phyloP scores from a whole-genome alignment of 129 eudicot species.

The Logfia minima region DNA sequence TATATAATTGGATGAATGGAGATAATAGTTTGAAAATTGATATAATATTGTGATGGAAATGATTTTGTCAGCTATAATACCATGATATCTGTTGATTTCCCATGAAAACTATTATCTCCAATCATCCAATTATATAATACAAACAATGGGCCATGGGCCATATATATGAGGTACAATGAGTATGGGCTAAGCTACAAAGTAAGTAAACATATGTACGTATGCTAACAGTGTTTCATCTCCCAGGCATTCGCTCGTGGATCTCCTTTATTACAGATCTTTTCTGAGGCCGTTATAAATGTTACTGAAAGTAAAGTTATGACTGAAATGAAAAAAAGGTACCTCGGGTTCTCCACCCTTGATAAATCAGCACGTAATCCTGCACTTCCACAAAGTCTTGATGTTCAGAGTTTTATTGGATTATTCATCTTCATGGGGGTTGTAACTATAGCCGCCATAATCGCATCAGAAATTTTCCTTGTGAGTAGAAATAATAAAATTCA shows the following conservation, averaged over 20 bases:
- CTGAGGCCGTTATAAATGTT: constrained; percentile 10
- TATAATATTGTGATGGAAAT: too few species aligned
- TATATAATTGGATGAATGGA: too few species aligned
- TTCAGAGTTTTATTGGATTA: constrained; percentile 19
- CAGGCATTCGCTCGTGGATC: constrained; percentile 15
- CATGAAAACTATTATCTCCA: too few species aligned
- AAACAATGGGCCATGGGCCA: too few species aligned
- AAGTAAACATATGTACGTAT: too few species aligned
- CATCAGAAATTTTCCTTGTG: not conserved
- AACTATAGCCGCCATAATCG: not conserved
- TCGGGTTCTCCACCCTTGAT: not conserved
- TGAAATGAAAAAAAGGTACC: constrained; percentile 5
- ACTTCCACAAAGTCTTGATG: constrained; percentile 26
- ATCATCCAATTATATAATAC: too few species aligned
- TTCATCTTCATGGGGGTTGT: constrained; percentile 13
- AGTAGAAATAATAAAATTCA: not conserved
- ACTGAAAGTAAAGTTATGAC: constrained; percentile 16
- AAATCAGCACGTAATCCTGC: not conserved
- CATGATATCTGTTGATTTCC: too few species aligned
- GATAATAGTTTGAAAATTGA: too few species aligned
- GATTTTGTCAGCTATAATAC: too few species aligned
- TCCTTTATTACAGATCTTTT: not conserved
- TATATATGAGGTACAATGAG: too few species aligned
- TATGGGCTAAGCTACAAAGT: too few species aligned
- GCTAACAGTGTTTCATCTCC: not conserved